phyloP scores from a whole-genome alignment of 176 grass and related monocot genomes.

The Eleusine coracana region DNA sequence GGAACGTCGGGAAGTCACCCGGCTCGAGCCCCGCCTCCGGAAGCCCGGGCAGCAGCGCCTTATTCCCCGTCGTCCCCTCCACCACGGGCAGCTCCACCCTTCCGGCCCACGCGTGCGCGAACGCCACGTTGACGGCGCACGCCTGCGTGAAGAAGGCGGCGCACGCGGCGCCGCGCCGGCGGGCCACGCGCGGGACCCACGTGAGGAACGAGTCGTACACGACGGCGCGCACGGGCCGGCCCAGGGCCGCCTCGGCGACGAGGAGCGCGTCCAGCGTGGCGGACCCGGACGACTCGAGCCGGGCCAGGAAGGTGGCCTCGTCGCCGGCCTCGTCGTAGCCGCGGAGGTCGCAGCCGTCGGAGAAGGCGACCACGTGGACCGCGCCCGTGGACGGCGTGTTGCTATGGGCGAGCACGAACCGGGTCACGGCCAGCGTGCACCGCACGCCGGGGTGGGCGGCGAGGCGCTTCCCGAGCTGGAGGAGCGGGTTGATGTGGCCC shows the following conservation, averaged over 20 bases:
- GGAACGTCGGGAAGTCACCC: conserved; percentile 56
- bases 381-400: not conserved
- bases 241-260: conserved; percentile 37
- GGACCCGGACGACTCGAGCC: conserved; percentile 50
- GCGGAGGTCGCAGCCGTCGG: conserved; percentile 47
- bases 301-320: conserved; percentile 37
- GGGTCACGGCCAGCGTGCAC: conserved; percentile 57
- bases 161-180: conserved; percentile 24
- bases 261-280: conserved; percentile 54
- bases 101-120: conserved; percentile 49
- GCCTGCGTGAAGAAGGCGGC: conserved; percentile 70
- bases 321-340: conserved; percentile 41
- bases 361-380: conserved; percentile 43
- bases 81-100: not conserved
- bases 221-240: conserved; percentile 45
- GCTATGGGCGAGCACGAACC: conserved; percentile 26
- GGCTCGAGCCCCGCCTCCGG: conserved; percentile 36
- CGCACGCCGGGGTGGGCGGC: conserved; percentile 43
- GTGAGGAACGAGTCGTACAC: conserved; percentile 70
- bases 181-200: conserved; percentile 53
- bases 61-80: too few relatives aligned
- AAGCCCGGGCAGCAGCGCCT: conserved; percentile 47
- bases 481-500: conserved; percentile 81
- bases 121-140: conserved; percentile 56
- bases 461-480: conserved; percentile 69